Conservation (phyloP, 106 monocot species). For the Allium fistulosum region DNA sequence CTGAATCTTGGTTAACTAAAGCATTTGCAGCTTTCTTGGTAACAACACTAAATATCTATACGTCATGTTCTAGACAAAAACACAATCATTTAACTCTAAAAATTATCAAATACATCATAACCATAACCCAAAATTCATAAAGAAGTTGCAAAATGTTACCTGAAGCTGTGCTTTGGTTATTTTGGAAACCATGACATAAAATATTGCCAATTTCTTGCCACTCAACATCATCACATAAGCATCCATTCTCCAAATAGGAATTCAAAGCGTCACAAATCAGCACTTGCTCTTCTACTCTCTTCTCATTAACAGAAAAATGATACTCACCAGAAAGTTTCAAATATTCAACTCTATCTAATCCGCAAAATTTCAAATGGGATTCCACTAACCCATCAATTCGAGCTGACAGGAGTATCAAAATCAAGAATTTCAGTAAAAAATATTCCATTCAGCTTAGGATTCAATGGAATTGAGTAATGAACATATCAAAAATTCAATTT, state of each 20-base stretch:
- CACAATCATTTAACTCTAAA: not conserved
- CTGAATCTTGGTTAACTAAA: too few relatives aligned
- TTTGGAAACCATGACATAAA: conserved; percentile 1
- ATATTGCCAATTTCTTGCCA: conserved; percentile 6
- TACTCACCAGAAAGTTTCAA: conserved; percentile 11
- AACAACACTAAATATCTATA: not conserved
- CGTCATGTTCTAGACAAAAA: not conserved
- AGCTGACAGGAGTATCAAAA: not conserved
- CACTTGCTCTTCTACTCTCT: conserved; percentile 10
- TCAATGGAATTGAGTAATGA: too few relatives aligned
- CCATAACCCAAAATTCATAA: not conserved
- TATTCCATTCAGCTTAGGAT: not conserved
- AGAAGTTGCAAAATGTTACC: not conserved
- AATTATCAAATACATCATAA: not conserved
- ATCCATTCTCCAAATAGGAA: conserved; percentile 4
- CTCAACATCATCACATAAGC: conserved; percentile 10
- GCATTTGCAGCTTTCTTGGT: not conserved
- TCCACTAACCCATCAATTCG: not conserved
- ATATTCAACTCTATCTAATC: conserved; percentile 13
- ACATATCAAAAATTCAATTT: too few relatives aligned
- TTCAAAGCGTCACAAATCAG: conserved; percentile 8
- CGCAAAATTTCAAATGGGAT: conserved; percentile 3
- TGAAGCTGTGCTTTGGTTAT: not conserved
- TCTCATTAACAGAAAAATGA: conserved; percentile 6
- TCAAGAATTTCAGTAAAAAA: conserved; percentile 1